Evolutionary conservation across 192 early-diverging fungal species (phyloP), one percentile per base, ranked within the genome.

Genomic region (Umbelopsis sp.): DNA sequence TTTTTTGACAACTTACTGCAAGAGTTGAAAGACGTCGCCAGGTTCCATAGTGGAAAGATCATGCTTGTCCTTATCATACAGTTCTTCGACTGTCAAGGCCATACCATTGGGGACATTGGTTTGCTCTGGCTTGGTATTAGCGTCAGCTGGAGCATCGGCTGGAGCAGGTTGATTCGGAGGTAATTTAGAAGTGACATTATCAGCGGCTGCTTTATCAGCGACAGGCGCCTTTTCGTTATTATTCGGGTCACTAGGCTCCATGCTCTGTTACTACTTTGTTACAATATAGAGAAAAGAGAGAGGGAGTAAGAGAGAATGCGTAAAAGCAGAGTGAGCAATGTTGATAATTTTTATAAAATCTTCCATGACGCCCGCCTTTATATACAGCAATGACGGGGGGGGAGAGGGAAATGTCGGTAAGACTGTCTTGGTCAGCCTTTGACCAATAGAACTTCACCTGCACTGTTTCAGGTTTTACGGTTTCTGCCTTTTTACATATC

Each of bases 31-130:
- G 12, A 92, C 87, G 72, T 89, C 84, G 45, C 82, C 85, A 68
- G 88, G 89, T 69, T 90, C 89, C 91, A 92, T 91, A 54, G 91
- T 92, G 47, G 89, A 89, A 65, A 92, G 82, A 73, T 92, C 91
- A 71, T 86, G 90, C 83, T 91, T 92, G 26, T 92, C 91, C 85
- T 92, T 92, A 83, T 92, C 86, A 81, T 92, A 92, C 50, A 92
- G 85, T 77, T 92, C 91, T 70, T 89, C 81, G 25, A 88, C 87
- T 38, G 87, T 86, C 78, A 92, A 70, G 21, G 49, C 36, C 53
- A 66, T 74, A 14, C 73, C 65, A 52, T 74, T 51, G 44, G 72
- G 65, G 20, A 69, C 16, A 53, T 67, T 47, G 32, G 31, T 21
- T 24, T 26, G 11, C 6, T 47, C 25, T 14, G 16, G 56, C 56